Evolutionary conservation across 1,284 basidiomycete genomes (phyloP), one percentile per base, ranked within the genome.

Genomic region (Cryptococcus jaspeensis): DNA sequence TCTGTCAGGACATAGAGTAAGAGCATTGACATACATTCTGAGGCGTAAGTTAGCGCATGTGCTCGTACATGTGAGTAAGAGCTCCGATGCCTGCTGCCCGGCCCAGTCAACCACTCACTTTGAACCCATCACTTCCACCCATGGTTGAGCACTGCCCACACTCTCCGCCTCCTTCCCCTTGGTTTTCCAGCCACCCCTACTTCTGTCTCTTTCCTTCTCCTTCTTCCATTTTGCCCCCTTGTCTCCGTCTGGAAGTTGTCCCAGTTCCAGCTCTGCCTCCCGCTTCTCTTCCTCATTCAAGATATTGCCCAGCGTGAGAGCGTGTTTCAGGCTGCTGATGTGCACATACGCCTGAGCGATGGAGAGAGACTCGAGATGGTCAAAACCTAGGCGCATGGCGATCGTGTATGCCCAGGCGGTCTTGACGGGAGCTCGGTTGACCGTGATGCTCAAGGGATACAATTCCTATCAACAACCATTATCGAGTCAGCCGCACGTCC

Each of bases 361-460:
- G 0, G 67, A 70, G 38, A 98, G 80, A 0, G 95, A 89, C 77
- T 98, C 95, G 63, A 89, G 84, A 50, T 87, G 81, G 52, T 85
- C 82, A 72, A 98, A 98, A 2, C 90, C 90, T 57, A 95, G 81
- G 28, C 85, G 81, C 66, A 94, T 89, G 7, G 90, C 87, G 16
- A 97, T 87, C 38, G 92, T 78, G 54, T 84, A 89, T 0, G 90
- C 85, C 94, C 94, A 98, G 1, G 89, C 90, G 48, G 88, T 92
- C 89, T 97, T 90, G 53, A 97, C 82, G 0, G 95, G 94, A 1
- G 94, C 93, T 20, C 94, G 86, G 75, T 98, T 98, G 51, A 91
- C 83, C 9, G 92, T 81, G 25, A 85, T 82, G 11, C 61, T 61
- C 76, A 83, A 66, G 86, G 88, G 42, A 71, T 79, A 79, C 38